Conservation (phyloP, 371 early-diverging fungal species). For the Rhizomucor miehei region DNA sequence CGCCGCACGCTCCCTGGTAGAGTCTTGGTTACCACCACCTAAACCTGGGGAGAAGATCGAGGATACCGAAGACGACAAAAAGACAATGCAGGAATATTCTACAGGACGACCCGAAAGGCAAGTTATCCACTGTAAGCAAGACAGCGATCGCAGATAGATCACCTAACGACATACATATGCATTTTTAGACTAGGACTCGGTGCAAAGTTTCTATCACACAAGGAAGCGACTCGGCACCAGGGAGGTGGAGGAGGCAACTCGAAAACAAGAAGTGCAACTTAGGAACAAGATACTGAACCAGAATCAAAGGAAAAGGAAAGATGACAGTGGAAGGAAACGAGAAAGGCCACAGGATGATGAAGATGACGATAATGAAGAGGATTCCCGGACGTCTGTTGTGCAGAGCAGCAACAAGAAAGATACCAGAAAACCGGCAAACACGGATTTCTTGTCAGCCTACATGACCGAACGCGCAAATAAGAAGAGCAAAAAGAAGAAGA, state of each 20-base stretch:
- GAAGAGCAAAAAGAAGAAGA: slow-evolving; percentile 53
- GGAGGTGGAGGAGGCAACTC: no score
- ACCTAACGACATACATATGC: no score
- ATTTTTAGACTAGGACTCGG: slow-evolving; percentile 58
- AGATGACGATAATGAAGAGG: slow-evolving; percentile 49
- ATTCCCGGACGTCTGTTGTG: slow-evolving; percentile 28
- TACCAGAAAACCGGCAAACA: slow-evolving; percentile 3
- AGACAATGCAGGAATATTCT: slow-evolving; percentile 24
- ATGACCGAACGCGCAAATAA: slow-evolving; percentile 48
- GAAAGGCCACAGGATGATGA: slow-evolving; percentile 36
- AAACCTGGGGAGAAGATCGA: slow-evolving; percentile 33
- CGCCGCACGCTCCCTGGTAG: slow-evolving; percentile 35
- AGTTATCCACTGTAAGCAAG: neutral
- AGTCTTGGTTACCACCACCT: slow-evolving; percentile 45
- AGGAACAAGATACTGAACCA: slow-evolving; percentile 49
- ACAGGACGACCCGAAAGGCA: slow-evolving; percentile 51
- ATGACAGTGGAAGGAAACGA: slow-evolving; percentile 21
- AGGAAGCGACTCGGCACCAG: slow-evolving; percentile 51
- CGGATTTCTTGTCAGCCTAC: slow-evolving; percentile 56
- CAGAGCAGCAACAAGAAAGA: slow-evolving; percentile 11
- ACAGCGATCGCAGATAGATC: neutral
- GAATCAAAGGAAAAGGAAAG: slow-evolving; percentile 20
- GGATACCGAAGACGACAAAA: slow-evolving; percentile 32
- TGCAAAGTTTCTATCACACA: slow-evolving; percentile 58
- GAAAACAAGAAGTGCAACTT: slow-evolving; percentile 32